Conservation (phyloP, 805 yeast species). For the Cyberlindnera maclurae region DNA sequence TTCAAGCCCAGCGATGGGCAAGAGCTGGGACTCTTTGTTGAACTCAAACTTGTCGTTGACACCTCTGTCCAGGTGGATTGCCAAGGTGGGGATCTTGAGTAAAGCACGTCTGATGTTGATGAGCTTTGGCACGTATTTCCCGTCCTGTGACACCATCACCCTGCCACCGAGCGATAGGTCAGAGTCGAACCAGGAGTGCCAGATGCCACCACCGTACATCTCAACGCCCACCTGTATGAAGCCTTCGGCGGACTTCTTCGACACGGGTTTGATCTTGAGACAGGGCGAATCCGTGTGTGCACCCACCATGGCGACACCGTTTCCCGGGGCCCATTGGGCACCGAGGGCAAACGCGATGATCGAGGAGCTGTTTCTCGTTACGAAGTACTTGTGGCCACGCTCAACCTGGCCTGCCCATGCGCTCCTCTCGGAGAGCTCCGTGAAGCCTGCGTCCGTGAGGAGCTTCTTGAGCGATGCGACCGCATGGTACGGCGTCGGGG, state of each 20-base stretch:
- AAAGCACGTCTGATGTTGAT: constrained; percentile 79
- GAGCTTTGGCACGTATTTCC: constrained; percentile 53
- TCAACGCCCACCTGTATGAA: constrained; percentile 90
- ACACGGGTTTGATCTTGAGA: constrained; percentile 80
- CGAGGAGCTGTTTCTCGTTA: constrained; percentile 86
- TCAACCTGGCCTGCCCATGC: constrained; percentile 55
- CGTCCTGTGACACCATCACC: constrained; percentile 56
- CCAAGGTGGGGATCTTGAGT: constrained; percentile 87
- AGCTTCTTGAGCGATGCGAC: constrained; percentile 57
- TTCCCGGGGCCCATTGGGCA: constrained; percentile 60
- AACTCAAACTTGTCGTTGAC: constrained; percentile 76
- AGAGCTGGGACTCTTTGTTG: constrained; percentile 79
- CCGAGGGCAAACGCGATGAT: constrained; percentile 85
- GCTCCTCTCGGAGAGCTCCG: constrained; percentile 63
- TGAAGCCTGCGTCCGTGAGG: constrained; percentile 58
- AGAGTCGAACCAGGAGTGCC: constrained; percentile 97
- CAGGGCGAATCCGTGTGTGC: constrained; percentile 97
- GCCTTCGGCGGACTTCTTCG: constrained; percentile 63
- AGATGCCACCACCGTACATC: constrained; percentile 91
- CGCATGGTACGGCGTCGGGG: constrained; percentile 95
- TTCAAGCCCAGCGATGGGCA: constrained; percentile 75
- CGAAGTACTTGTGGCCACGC: constrained; percentile 65
- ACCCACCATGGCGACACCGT: constrained; percentile 83
- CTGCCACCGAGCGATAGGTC: constrained; percentile 90
- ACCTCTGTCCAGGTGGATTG: constrained; percentile 81